Evolutionary conservation across 768 basidiomycete genomes (phyloP), one percentile per base, ranked within the genome.

Genomic region (Boletus edulis): DNA sequence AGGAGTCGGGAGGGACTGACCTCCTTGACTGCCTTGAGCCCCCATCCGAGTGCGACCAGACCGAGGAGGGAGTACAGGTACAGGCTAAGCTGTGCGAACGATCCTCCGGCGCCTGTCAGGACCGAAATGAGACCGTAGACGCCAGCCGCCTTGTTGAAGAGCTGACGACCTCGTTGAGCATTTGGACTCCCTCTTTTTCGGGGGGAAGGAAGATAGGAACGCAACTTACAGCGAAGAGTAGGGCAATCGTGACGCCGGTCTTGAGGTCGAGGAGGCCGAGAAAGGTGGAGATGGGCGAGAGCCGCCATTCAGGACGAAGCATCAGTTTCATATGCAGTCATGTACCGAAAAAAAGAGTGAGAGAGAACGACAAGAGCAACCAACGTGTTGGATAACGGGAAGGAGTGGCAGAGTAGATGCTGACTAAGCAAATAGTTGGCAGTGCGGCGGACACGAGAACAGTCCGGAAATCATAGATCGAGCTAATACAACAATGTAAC

Each of bases 141-240:
- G 48, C 97, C 96, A 18, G 97, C 95, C 47, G 95, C 96, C 75
- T 99, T 99, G 81, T 99, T 99, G 61, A 99, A 77, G 50, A 94
- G 74, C 90, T 91, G 64, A 24, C 8, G 10, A 13, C 46, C 61
- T 27, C 38, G 53, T 46, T 63, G 58, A 59, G 62, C 18, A 44
- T 45, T 39, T 20, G 37, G 39, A 49, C 20, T 38, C 32, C 45
- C 45, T 34, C 18, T 18, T 38, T 39, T 41, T 24, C 27, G 29
- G 18, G 35, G 39, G 18, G 31, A 20, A 31, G 11, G 47, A 24
- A 24, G 24, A 24, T 24, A 24, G 5, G 24, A 24, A 37, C 7
- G 7, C 29, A 17, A 79, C 90, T 59, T 60, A 97, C 91, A 13
- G 90, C 91, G 63, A 99, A 98, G 46, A 96, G 81, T 22, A 97